A percentile compares a stretch with the other conserved stretches of the same genome.
phyloP scores from a whole-genome alignment of 2,329 filamentous ascomycete genomes.

The Microcera coccophila region DNA sequence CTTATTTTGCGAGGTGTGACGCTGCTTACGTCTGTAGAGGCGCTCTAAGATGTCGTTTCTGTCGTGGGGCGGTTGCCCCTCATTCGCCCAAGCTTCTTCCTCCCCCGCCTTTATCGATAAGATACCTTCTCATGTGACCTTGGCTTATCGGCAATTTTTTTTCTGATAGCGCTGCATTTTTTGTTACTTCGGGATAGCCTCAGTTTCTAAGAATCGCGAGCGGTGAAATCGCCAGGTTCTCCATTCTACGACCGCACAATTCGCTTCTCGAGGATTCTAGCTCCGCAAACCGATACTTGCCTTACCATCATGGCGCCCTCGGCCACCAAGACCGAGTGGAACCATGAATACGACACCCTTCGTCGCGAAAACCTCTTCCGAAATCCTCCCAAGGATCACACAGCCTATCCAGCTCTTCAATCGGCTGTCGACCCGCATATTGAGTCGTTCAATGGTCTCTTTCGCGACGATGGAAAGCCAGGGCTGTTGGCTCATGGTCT shows the following conservation, averaged over 20 bases:
- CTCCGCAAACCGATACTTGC: not conserved
- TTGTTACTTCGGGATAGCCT: slow-evolving; percentile 28
- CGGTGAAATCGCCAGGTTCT: slow-evolving; percentile 16
- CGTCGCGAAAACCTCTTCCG: slow-evolving; percentile 85
- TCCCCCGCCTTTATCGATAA: slow-evolving; percentile 26
- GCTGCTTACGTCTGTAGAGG: not conserved
- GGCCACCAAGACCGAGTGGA: slow-evolving; percentile 69
- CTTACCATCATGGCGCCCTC: slow-evolving; percentile 48
- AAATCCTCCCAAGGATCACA: slow-evolving; percentile 80
- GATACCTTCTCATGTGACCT: slow-evolving; percentile 17
- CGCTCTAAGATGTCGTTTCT: not conserved
- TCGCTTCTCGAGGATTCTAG: not conserved
- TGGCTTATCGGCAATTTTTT: slow-evolving; percentile 29
- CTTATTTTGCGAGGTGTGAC: slow-evolving; percentile 1
- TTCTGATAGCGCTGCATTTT: slow-evolving; percentile 13
- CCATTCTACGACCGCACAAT: slow-evolving; percentile 11
- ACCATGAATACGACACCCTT: slow-evolving; percentile 79
- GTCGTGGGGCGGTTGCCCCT: not conserved
- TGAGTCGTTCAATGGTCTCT: slow-evolving; percentile 90
- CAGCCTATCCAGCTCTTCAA: slow-evolving; percentile 82
- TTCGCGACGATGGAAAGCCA: slow-evolving; percentile 61
- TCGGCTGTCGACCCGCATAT: slow-evolving; percentile 87
- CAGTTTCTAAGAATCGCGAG: slow-evolving; percentile 19
- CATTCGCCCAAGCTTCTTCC: not conserved
- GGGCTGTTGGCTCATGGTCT: slow-evolving; percentile 67